Conservation (phyloP, 2,329 filamentous ascomycete species). For the Cordyceps pruinosa region DNA sequence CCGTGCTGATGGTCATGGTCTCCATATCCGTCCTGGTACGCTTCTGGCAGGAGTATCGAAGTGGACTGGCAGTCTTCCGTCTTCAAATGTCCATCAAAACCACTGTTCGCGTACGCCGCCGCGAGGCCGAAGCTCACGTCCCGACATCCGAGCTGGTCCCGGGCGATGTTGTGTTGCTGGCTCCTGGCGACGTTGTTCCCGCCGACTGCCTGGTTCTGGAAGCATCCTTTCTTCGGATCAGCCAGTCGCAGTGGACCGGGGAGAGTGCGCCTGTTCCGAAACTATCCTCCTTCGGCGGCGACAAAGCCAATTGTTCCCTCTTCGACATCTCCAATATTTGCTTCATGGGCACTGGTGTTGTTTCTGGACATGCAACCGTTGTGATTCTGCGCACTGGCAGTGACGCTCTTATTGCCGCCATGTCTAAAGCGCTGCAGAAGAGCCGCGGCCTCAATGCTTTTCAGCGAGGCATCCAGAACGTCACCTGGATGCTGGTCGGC, state of each 20-base stretch:
- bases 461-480: slow-evolving; percentile 23
- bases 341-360: slow-evolving; percentile 24
- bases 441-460: slow-evolving; percentile 22
- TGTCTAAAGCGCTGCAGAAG: slow-evolving; percentile 21
- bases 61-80: slow-evolving; percentile 20
- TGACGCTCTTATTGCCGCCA: slow-evolving; percentile 21
- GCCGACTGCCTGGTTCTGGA: slow-evolving; percentile 25
- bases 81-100: slow-evolving; percentile 21
- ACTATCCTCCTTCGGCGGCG: slow-evolving; percentile 11
- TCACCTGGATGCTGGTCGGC: slow-evolving; percentile 24
- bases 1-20: slow-evolving; percentile 22
- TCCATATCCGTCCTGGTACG: slow-evolving; percentile 21
- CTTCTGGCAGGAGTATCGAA: slow-evolving; percentile 24
- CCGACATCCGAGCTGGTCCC: slow-evolving; percentile 19
- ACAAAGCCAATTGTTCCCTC: slow-evolving; percentile 16
- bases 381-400: slow-evolving; percentile 21
- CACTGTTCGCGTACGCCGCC: slow-evolving; percentile 18
- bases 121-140: slow-evolving; percentile 9
- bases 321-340: slow-evolving; percentile 23
- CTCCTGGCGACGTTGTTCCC: slow-evolving; percentile 20
- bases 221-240: slow-evolving; percentile 21
- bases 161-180: slow-evolving; percentile 19
- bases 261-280: slow-evolving; percentile 23
- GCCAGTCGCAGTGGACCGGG: slow-evolving; percentile 26
- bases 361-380: slow-evolving; percentile 21